phyloP scores from a whole-genome alignment of 768 basidiomycete genomes.

The Dioszegia aurantiaca region DNA sequence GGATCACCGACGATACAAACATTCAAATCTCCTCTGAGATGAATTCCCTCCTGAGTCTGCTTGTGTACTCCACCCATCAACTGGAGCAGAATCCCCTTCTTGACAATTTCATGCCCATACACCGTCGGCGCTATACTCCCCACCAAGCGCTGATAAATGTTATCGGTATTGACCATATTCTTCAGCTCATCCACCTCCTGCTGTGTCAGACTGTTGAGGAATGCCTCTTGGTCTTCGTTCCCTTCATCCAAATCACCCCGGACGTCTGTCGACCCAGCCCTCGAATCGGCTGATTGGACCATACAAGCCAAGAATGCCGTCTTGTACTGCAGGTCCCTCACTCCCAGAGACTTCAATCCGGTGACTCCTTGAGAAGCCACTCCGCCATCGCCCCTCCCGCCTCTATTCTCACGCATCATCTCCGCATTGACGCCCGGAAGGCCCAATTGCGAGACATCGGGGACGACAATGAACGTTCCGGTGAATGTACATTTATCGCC shows the following conservation, averaged over 20 bases:
- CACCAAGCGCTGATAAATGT: constrained; percentile 91
- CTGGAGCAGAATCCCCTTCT: constrained; percentile 92
- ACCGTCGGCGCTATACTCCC: constrained; percentile 96
- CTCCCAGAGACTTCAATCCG: constrained; percentile 89
- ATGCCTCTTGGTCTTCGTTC: constrained; percentile 66
- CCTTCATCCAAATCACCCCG: constrained; percentile 81
- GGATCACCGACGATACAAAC: constrained; percentile 98
- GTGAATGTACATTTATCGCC: constrained; percentile 99
- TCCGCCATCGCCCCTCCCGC: constrained; percentile 61
- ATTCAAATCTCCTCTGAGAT: constrained; percentile 96
- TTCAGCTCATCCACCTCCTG: constrained; percentile 94
- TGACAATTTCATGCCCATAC: constrained; percentile 97
- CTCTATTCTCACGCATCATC: constrained; percentile 79
- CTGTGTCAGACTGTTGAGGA: constrained; percentile 82
- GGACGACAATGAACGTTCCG: constrained; percentile 96
- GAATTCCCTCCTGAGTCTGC: constrained; percentile 90
- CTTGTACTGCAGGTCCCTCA: constrained; percentile 94
- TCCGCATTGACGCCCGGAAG: constrained; percentile 92
- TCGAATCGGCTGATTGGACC: constrained; percentile 86
- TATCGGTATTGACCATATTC: constrained; percentile 87
- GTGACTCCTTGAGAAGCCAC: constrained; percentile 69
- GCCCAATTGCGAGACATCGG: constrained; percentile 93
- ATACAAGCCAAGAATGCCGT: constrained; percentile 98
- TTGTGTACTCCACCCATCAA: constrained; percentile 99
- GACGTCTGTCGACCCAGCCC: constrained; percentile 69